Conservation (phyloP, 176 grass and related monocot genomes). For the barley (Hordeum vulgare) region DNA sequence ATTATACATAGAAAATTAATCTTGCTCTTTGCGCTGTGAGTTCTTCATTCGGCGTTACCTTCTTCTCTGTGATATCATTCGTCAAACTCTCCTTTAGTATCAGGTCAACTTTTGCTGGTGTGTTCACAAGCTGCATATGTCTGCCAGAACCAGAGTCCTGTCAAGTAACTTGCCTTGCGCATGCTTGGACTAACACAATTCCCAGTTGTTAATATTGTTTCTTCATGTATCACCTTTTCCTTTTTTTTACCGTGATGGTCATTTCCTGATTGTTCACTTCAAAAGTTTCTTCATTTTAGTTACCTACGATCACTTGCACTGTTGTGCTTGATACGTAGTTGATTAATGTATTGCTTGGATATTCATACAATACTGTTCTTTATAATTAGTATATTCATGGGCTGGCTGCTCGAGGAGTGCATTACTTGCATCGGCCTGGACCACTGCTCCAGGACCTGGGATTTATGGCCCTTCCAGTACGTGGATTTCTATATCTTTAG, state of each 20-base stretch:
- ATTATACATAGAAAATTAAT: background rate
- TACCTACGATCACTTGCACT: constrained; percentile 24
- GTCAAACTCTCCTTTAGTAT: background rate
- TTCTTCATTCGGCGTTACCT: background rate
- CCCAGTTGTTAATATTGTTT: background rate
- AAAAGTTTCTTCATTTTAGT: background rate
- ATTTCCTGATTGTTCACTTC: background rate
- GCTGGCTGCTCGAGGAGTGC: constrained; percentile 90
- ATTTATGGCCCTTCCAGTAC: constrained; percentile 92
- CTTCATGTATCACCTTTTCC: background rate
- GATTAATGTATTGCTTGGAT: constrained; percentile 38
- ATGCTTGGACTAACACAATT: background rate
- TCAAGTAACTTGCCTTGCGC: background rate
- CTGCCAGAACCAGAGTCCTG: background rate
- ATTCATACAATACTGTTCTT: constrained; percentile 44
- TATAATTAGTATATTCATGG: constrained; percentile 90
- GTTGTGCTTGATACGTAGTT: constrained; percentile 32
- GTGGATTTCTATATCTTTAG: constrained; percentile 32
- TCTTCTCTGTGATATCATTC: background rate
- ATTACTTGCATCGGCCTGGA: constrained; percentile 93
- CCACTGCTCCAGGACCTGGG: constrained; percentile 89
- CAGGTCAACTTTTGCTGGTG: background rate
- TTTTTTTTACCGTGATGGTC: background rate
- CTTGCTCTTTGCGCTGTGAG: background rate
- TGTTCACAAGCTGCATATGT: background rate